Conservation (phyloP, 768 basidiomycete species). For the Mycena leptocephala region DNA sequence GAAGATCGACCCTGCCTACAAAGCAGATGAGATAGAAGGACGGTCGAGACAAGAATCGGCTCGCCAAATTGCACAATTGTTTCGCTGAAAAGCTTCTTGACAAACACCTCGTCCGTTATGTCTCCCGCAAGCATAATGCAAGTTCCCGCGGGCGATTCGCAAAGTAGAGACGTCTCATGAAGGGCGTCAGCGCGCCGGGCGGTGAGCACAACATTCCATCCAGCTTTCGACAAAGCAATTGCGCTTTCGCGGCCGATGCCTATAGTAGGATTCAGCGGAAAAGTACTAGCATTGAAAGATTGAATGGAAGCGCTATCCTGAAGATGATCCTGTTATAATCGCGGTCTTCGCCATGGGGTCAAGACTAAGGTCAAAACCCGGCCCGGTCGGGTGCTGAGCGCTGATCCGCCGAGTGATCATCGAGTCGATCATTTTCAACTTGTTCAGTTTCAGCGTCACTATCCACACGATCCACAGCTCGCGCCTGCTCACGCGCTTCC, state of each 20-base stretch:
- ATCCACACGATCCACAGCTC: too few species aligned
- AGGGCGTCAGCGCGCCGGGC: constrained; percentile 75
- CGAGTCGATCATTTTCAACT: too few species aligned
- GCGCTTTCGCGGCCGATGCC: constrained; percentile 80
- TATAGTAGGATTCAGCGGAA: constrained; percentile 29
- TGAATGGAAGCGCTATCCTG: constrained; percentile 58
- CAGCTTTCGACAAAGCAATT: constrained; percentile 73
- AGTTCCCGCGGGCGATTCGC: constrained; percentile 50
- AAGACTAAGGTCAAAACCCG: too few species aligned
- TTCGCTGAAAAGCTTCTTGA: constrained; percentile 70
- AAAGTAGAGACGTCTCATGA: constrained; percentile 67
- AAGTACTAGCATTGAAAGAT: too few species aligned
- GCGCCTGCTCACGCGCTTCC: too few species aligned
- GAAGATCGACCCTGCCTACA: constrained; percentile 76
- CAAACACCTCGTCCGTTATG: constrained; percentile 75
- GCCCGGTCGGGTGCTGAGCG: too few species aligned
- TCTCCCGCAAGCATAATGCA: constrained; percentile 74
- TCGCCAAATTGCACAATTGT: constrained; percentile 72
- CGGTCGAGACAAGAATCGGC: constrained; percentile 25
- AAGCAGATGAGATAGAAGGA: constrained; percentile 2
- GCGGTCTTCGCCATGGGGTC: constrained; percentile 49
- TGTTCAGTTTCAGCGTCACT: too few species aligned
- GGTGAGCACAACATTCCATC: constrained; percentile 80
- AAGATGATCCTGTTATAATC: constrained; percentile 66
- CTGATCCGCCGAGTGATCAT: too few species aligned